phyloP scores from a whole-genome alignment of 495 filamentous ascomycete species.

The Penicillium salamii region DNA sequence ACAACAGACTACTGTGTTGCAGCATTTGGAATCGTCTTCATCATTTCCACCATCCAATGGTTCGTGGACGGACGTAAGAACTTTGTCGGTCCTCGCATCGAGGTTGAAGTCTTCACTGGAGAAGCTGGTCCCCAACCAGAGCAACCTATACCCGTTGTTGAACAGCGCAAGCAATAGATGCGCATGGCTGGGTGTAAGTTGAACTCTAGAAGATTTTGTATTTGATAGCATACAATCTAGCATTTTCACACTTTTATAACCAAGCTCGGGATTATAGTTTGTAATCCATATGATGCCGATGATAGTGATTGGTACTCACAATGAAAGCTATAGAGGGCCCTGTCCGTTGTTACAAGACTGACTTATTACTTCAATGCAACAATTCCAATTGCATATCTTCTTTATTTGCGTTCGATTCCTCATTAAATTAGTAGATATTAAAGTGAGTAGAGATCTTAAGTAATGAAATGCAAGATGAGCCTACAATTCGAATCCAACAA shows the following conservation, averaged over 20 bases:
- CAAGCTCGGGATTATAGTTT: too few species aligned
- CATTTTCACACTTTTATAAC: too few species aligned
- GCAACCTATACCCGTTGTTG: conserved; percentile 18
- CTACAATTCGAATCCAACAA: conserved; percentile 29
- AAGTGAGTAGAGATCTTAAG: too few species aligned
- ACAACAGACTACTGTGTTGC: conserved; percentile 63
- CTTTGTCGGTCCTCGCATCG: conserved; percentile 59
- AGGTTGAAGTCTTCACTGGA: conserved; percentile 42
- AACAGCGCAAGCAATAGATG: conserved; percentile 15
- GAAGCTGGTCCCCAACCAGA: conserved; percentile 15
- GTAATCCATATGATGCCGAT: too few species aligned
- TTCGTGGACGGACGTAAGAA: conserved; percentile 71
- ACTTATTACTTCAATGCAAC: too few species aligned
- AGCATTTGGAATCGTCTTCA: conserved; percentile 64
- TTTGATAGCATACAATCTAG: neutral
- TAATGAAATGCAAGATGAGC: neutral
- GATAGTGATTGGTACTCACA: too few species aligned
- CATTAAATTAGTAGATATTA: too few species aligned
- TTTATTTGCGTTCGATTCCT: too few species aligned
- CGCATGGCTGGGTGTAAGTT: neutral
- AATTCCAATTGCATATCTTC: too few species aligned
- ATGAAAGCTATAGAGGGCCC: too few species aligned
- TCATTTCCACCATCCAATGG: conserved; percentile 66
- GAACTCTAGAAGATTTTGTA: neutral
- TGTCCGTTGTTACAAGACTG: too few species aligned